phyloP scores from a whole-genome alignment of 441 rosid species.

The Pelargonium fulgidum region DNA sequence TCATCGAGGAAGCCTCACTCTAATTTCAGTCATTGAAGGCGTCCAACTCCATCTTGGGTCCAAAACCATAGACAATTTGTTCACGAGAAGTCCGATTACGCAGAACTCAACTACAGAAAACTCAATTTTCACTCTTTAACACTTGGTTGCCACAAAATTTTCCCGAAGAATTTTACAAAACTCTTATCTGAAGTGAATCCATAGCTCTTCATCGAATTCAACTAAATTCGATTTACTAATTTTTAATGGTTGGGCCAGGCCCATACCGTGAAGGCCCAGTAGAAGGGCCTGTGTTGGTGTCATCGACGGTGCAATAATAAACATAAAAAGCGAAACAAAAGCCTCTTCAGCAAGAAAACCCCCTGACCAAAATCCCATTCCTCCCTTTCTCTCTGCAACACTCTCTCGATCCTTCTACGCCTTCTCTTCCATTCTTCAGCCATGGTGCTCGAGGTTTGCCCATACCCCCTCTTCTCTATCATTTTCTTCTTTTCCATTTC shows the following conservation, averaged over 20 bases:
- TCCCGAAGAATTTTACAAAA: no score
- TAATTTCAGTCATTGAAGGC: no score
- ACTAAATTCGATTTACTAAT: no score
- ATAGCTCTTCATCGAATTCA: no score
- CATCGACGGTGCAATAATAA: not conserved
- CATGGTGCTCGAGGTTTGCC: conserved; percentile 2
- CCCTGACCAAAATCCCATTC: not conserved
- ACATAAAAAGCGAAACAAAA: not conserved
- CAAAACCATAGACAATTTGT: no score
- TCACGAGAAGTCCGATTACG: no score
- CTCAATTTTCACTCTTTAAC: no score
- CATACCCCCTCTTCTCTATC: not conserved
- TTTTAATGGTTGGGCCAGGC: not conserved
- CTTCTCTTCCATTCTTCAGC: not conserved
- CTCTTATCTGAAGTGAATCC: no score
- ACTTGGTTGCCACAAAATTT: no score
- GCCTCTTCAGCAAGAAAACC: conserved; percentile 1
- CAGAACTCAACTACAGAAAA: no score
- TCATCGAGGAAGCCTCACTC: no score
- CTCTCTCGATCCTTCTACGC: not conserved
- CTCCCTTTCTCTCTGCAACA: not conserved
- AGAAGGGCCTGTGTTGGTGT: not conserved
- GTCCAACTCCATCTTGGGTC: no score
- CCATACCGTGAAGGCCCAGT: not conserved
- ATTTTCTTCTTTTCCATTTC: not conserved